Percentiles rank a stretch among this genome's conserved stretches.
Conservation (phyloP, 2,329 filamentous ascomycete genomes). For the Sporothrix humicola region DNA sequence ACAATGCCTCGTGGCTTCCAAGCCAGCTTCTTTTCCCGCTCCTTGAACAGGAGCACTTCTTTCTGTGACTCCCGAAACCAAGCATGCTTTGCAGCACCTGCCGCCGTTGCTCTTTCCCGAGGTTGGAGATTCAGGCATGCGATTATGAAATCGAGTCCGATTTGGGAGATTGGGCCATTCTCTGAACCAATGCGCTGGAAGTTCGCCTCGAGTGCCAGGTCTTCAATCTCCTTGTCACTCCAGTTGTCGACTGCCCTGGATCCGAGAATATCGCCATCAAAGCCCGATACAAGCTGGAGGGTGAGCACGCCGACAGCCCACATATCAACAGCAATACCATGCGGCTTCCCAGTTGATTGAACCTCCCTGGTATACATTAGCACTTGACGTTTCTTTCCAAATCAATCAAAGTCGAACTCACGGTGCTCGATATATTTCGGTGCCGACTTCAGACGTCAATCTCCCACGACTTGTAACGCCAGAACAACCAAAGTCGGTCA, state of each 20-base stretch:
- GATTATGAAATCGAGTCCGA: constrained; percentile 35
- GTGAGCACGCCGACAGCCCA: constrained; percentile 59
- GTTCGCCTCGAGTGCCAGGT: constrained; percentile 34
- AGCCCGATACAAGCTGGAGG: constrained; percentile 44
- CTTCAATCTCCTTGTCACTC: constrained; percentile 27
- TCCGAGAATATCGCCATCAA: constrained; percentile 31
- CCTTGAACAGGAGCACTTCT: constrained; percentile 30
- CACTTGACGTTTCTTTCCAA: not conserved
- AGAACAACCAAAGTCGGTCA: constrained; percentile 60
- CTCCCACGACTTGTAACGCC: constrained; percentile 51
- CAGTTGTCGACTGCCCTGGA: constrained; percentile 37
- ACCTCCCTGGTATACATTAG: constrained; percentile 49
- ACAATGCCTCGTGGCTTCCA: constrained; percentile 37
- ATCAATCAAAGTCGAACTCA: constrained; percentile 43
- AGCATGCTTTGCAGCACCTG: constrained; percentile 25
- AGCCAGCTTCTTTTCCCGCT: constrained; percentile 23
- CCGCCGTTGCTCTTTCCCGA: constrained; percentile 30
- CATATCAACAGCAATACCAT: constrained; percentile 54
- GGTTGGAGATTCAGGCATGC: constrained; percentile 35
- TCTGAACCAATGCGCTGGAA: not conserved
- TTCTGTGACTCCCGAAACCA: constrained; percentile 34
- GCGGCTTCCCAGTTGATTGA: constrained; percentile 38
- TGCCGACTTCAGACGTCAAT: constrained; percentile 55
- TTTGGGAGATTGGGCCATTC: constrained; percentile 31
- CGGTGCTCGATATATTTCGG: constrained; percentile 57